Evolutionary conservation across 345 rosid genomes (phyloP).

Genomic region (Barbarea vulgaris): DNA sequence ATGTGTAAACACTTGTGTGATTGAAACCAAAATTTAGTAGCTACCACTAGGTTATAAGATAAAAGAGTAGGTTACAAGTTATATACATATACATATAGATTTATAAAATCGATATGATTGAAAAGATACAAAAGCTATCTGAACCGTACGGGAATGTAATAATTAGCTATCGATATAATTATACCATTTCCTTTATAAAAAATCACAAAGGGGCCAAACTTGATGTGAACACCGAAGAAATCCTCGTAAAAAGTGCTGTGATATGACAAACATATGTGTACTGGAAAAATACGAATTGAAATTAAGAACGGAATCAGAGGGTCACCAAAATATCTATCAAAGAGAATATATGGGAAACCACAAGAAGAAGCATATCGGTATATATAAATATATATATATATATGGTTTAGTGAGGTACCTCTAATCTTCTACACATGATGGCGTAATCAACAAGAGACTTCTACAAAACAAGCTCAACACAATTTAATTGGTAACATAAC

Average conservation of each 20-base stretch:
- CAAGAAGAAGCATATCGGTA: not conserved
- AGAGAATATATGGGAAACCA: slow-evolving; percentile 19
- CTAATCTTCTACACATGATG: slow-evolving; percentile 13
- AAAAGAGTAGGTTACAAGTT: slow-evolving; percentile 21
- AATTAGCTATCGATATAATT: slow-evolving; percentile 26
- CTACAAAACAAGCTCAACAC: slow-evolving; percentile 17
- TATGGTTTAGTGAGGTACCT: slow-evolving; percentile 12
- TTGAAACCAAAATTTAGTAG: slow-evolving; percentile 2
- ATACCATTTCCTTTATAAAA: slow-evolving; percentile 3
- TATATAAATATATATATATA: too few species aligned
- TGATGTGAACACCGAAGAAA: slow-evolving; percentile 30
- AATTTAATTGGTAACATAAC: slow-evolving; percentile 16
- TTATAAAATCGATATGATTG: slow-evolving; percentile 20
- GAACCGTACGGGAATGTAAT: slow-evolving; percentile 38
- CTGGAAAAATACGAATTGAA: slow-evolving; percentile 28
- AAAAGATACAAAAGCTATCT: slow-evolving; percentile 16
- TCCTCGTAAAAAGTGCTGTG: slow-evolving; percentile 41
- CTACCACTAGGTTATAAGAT: not conserved
- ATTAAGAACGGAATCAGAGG: slow-evolving; percentile 31
- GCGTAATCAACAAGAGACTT: slow-evolving; percentile 3
- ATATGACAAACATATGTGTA: slow-evolving; percentile 37
- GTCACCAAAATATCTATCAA: slow-evolving; percentile 33
- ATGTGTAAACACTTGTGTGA: slow-evolving; percentile 11
- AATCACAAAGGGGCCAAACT: slow-evolving; percentile 19
- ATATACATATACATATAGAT: slow-evolving; percentile 11